phyloP scores from a whole-genome alignment of 371 early-diverging fungal species.

The Vittaforma corneae region DNA sequence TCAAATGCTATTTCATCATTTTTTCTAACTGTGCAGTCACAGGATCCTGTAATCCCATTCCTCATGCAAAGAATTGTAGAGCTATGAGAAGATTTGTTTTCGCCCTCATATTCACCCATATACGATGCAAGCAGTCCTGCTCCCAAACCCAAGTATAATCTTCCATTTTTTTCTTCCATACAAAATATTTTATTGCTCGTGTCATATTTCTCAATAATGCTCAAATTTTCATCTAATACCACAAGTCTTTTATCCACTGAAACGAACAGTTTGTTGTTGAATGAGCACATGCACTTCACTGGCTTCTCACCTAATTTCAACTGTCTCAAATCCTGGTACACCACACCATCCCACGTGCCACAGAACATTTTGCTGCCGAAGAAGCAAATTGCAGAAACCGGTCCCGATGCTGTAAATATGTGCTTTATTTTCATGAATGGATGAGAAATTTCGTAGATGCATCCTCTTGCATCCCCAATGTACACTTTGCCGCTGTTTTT shows the following conservation, averaged over 20 bases:
- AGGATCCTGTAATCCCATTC: slow-evolving; percentile 25
- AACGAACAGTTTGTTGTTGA: slow-evolving; percentile 12
- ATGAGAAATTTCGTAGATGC: slow-evolving; percentile 7
- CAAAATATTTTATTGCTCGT: slow-evolving; percentile 24
- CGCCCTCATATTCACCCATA: not conserved
- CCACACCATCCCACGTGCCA: slow-evolving; percentile 31
- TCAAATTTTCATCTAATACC: slow-evolving; percentile 10
- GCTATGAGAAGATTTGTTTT: slow-evolving; percentile 14
- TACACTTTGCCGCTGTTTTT: not conserved
- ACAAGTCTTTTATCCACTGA: slow-evolving; percentile 16
- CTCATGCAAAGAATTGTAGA: slow-evolving; percentile 24
- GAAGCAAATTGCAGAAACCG: slow-evolving; percentile 21
- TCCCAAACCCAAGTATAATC: slow-evolving; percentile 18
- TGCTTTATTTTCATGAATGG: not conserved
- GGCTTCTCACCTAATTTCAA: slow-evolving; percentile 16
- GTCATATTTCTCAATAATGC: slow-evolving; percentile 5
- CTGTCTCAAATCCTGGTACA: not conserved
- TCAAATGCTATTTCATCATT: slow-evolving; percentile 5
- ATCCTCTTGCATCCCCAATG: slow-evolving; percentile 30
- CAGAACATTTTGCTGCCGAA: slow-evolving; percentile 1
- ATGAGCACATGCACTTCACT: slow-evolving; percentile 18
- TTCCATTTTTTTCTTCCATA: slow-evolving; percentile 1
- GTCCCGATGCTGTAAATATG: slow-evolving; percentile 1
- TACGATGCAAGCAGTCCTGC: not conserved
- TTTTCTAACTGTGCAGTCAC: slow-evolving; percentile 21